Base-by-base conservation (phyloP, 805 yeast genomes). In the Myxozyma sirexii region DNA sequence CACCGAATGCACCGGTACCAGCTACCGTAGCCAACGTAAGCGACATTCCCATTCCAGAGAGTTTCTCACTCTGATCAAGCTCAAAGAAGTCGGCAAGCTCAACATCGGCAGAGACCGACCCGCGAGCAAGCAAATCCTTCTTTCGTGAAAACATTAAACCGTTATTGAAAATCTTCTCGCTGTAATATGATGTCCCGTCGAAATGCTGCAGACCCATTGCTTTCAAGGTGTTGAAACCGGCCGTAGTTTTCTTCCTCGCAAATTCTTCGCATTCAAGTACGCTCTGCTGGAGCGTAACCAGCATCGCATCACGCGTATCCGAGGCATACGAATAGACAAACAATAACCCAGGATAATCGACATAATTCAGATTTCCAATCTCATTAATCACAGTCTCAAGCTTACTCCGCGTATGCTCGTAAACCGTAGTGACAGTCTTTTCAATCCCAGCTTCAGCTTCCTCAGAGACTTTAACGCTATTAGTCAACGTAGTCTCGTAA, bases 91-190 rank as follows among this genome's bases (percentile, higher is more conserved):
- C 97, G n/a, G 78, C 55, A 4, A 88, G 42, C 12, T 86, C 83
- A 24, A 93, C 78, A 21, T 82, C 80, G 26, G 83, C 83, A 49
- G 59, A 50, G 15, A 65, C 52, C 4, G 65, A 62, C 15, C 56
- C 67, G 13, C 65, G 64, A 13, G 82, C 78, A 27, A 85, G 73
- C 3, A 80, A 72, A 68, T 94, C 97, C 41, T 80, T 82, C 58
- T 80, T 80, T 66, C 90, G 84, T 1, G 90, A 83, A 69, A 91
- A 93, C 98, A 94, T 94, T 41, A 87, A 80, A 29, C 84, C 85
- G 8, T 87, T 80, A 59, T 86, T 81, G 71, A 90, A 90, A 7
- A 79, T 79, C 54, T 84, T 82, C 54, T 84, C 86, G 27, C 82
- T 76, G 52, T 84, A 76, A 63, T 80, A 81, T 31, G 82, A 81